Percentiles rank a stretch among this genome's conserved stretches.
Evolutionary conservation across 441 rosid species (phyloP).

Genomic region (Erysimum cheiri): DNA sequence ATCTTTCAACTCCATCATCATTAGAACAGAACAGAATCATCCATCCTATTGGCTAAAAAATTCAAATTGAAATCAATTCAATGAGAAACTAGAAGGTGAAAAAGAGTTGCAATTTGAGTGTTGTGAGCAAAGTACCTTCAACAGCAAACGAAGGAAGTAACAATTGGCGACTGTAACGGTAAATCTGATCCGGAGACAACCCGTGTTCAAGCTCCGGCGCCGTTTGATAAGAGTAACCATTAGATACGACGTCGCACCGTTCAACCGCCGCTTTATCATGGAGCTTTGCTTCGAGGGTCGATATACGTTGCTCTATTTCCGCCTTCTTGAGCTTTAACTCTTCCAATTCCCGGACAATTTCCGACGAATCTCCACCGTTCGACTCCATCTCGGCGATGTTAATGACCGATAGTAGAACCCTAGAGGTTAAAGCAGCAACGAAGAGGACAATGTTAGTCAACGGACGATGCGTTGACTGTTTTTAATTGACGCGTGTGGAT

Average conservation of each 20-base stretch:
- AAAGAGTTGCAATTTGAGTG: neutral
- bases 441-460: conserved; percentile 20
- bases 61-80: neutral
- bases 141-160: conserved; percentile 90
- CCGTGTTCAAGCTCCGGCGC: conserved; percentile 51
- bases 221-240: conserved; percentile 44
- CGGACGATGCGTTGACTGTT: conserved; percentile 27
- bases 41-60: neutral
- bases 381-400: conserved; percentile 49
- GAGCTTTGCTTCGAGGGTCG: conserved; percentile 74
- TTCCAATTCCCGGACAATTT: conserved; percentile 56
- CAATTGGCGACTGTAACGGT: conserved; percentile 93
- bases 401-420: conserved; percentile 34
- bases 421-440: conserved; percentile 13
- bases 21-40: neutral
- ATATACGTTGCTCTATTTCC: conserved; percentile 66
- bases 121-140: conserved; percentile 56
- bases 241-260: conserved; percentile 39
- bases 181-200: conserved; percentile 65
- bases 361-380: conserved; percentile 45
- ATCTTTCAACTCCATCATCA: conserved; percentile 23
- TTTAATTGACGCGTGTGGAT: conserved; percentile 5
- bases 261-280: conserved; percentile 40
- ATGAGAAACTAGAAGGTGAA: neutral
- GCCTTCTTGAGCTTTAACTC: conserved; percentile 54